Conservation (phyloP, 192 early-diverging fungal genomes). For the Linnemannia schmuckeri region DNA sequence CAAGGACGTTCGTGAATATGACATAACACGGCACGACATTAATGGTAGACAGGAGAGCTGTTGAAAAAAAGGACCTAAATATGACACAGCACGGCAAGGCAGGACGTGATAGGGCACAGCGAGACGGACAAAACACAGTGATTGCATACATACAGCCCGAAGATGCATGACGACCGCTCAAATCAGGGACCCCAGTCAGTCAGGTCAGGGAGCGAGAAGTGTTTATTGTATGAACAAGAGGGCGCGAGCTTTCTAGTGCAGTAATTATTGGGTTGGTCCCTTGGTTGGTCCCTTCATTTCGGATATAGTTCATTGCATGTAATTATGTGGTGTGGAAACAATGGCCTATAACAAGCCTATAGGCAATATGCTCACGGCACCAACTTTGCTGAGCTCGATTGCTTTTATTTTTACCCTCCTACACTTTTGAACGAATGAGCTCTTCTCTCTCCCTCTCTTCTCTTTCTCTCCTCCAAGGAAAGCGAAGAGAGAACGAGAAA, state of each 20-base stretch:
- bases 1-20: too few relatives aligned
- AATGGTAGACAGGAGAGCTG: not conserved
- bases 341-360: conserved; percentile 9
- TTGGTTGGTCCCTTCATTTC: not conserved
- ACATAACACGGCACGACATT: too few relatives aligned
- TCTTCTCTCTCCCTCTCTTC: not conserved
- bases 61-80: conserved; percentile 47
- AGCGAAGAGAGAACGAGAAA: not conserved
- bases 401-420: conserved; percentile 20
- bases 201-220: not conserved
- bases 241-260: not conserved
- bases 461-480: not conserved
- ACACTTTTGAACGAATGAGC: conserved; percentile 10
- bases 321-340: not conserved
- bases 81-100: not conserved
- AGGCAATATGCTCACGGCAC: conserved; percentile 9
- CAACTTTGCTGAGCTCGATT: conserved; percentile 8
- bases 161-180: not conserved
- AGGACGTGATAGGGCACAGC: not conserved
- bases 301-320: conserved; percentile 4
- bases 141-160: not conserved
- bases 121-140: not conserved
- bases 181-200: not conserved
- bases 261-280: not conserved
- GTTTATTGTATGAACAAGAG: not conserved